Evolutionary conservation across 495 filamentous ascomycete species (phyloP), one percentile per base, ranked within the genome.

Genomic region (Tuber umbilicatum): DNA sequence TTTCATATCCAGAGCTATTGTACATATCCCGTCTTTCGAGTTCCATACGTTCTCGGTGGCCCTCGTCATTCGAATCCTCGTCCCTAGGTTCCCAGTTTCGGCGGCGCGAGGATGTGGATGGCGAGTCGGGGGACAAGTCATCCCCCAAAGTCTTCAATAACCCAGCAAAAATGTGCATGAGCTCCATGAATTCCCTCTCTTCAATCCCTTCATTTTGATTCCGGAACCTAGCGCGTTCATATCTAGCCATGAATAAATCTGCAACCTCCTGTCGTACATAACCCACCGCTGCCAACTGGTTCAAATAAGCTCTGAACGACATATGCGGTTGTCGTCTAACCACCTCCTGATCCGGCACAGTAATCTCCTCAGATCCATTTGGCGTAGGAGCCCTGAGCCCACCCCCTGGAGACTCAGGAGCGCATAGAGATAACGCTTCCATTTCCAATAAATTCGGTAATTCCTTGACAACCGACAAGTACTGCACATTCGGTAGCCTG

Each of bases 361-460:
- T 64, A 64, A 64, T 35, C 27, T 12, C 55, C 27, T 35, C 55
- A 6, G 9, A 31, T 19, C 14, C 27, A 35, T 14, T 64, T 14
- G 27, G 27, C 1, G 27, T 6, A 35, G 55, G 27, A 64, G 55
- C 35, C 55, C 55, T 35, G 14, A 64, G 55, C 55, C 55, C 86
- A 76, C 89, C 89, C 0, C 88, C 87, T 4, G 86, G 70, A 10
- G 83, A 78, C 16, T 80, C 94, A 90, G 0, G 86, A 83, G 1
- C 92, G 92, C 2, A 93, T 93, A 55, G 95, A 86, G 1, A 93
- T 91, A 19, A 95, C 89, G 94, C 95, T 84, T 94, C 94, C 0
- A 93, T 94, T 83, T 99, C 95, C 74, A 99, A 93, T 37, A 99
- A 86, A 80, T 97, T 91, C 2, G 94, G 92, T 21, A 99, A 86